Evolutionary conservation across 2,329 filamentous ascomycete genomes (phyloP).

Genomic region (Emmonsiellopsis sp.): DNA sequence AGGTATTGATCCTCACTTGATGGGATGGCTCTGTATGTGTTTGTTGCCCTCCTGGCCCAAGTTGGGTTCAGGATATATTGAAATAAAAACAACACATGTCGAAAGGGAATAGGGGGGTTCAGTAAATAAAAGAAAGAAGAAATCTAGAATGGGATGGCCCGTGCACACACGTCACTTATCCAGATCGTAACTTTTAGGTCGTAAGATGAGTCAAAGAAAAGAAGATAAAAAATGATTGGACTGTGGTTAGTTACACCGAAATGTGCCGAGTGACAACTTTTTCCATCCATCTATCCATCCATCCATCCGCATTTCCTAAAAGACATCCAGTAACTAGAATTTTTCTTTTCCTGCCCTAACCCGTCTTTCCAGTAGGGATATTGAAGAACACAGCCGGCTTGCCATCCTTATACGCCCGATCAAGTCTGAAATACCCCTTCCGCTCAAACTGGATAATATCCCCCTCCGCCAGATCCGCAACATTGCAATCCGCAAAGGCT

Average conservation of each 20-base stretch:
- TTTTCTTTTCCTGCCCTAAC: not conserved
- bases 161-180: too few relatives aligned
- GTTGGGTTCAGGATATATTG: too few relatives aligned
- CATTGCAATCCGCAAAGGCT: conserved; percentile 71
- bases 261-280: not conserved
- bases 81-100: too few relatives aligned
- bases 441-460: conserved; percentile 94
- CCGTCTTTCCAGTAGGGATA: conserved; percentile 55
- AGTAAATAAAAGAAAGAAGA: too few relatives aligned
- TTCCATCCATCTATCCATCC: not conserved
- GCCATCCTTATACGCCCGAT: conserved; percentile 51
- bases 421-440: conserved; percentile 83
- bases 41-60: too few relatives aligned
- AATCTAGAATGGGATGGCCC: too few relatives aligned
- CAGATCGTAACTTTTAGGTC: too few relatives aligned
- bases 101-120: too few relatives aligned
- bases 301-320: not conserved
- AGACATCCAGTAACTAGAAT: not conserved
- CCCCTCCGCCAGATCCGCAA: conserved; percentile 66
- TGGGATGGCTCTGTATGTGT: too few relatives aligned
- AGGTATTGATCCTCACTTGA: too few relatives aligned
- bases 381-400: conserved; percentile 56
- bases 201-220: too few relatives aligned
- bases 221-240: not conserved
- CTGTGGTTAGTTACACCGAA: not conserved